Base-by-base conservation (phyloP, 2,329 filamentous ascomycete genomes). In the Tolypocladium endophyticum region DNA sequence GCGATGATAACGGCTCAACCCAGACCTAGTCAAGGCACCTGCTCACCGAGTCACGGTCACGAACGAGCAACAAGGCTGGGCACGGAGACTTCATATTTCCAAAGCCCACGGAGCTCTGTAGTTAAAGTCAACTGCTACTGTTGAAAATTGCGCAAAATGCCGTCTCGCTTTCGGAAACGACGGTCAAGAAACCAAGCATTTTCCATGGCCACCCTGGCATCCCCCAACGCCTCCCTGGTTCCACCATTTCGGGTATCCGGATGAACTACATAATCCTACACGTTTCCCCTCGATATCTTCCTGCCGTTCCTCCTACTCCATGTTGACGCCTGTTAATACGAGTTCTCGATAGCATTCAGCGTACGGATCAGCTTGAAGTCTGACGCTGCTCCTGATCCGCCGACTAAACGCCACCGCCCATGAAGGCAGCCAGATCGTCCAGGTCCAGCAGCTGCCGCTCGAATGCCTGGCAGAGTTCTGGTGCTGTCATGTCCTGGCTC, bases 341-440 rank as follows among this genome's bases (percentile, higher is more conserved):
- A 30, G 18, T 33, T 28, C 47, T 52, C 47, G 8, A n/a, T 16
- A 16, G 28, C 28, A 33, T 9, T 28, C 14, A n/a, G 28, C 28
- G 28, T 33, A 33, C 18, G n/a, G 47, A n/a, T 52, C 47, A n/a
- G 8, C 33, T 28, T 52, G 3, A 25, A 52, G 20, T n/a, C 28
- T 30, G 20, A 52, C 47, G 47, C 47, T 33, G 7, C 36, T 20
- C 54, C 35, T 36, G 23, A n/a, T n/a, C 18, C 3, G 9, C 25
- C 16, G 43, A 38, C 56, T 38, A 85, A 62, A 85, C 82, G 61
- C 82, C 82, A 25, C 82, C 82, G 25, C 82, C 82, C 82, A 85
- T 85, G 58, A 85, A 85, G 3, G 82, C 82, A 38, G 82, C 82
- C 14, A 85, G 76, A 65, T 85, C 82, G 62, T 85, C 82, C 8